phyloP scores from a whole-genome alignment of 805 yeast genomes.

The Candida michaelii region DNA sequence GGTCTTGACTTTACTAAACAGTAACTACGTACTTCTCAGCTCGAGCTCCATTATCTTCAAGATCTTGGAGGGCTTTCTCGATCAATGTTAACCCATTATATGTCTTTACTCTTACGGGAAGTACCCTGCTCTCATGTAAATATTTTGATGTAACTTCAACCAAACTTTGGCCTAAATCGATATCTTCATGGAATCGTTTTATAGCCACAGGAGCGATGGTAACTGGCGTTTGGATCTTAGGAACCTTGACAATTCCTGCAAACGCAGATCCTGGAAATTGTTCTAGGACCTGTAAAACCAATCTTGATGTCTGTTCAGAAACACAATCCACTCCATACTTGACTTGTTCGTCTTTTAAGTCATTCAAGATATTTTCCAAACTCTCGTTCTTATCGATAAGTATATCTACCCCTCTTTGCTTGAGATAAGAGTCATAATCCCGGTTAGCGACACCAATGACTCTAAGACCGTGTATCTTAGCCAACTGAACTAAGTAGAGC shows the following conservation, averaged over 20 bases:
- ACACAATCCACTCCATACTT: constrained; percentile 45
- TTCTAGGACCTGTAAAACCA: constrained; percentile 27
- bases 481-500: constrained; percentile 42
- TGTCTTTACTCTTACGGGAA: constrained; percentile 33
- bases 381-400: constrained; percentile 35
- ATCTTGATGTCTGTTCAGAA: constrained; percentile 39
- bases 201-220: constrained; percentile 33
- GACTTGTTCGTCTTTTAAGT: constrained; percentile 23
- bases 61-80: constrained; percentile 34
- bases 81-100: constrained; percentile 36
- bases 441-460: constrained; percentile 31
- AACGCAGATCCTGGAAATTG: constrained; percentile 19
- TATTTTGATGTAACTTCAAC: constrained; percentile 33
- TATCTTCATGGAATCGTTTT: constrained; percentile 45
- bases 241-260: constrained; percentile 43
- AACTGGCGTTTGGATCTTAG: constrained; percentile 25
- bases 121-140: constrained; percentile 25
- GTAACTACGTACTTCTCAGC: constrained; percentile 40
- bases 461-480: constrained; percentile 37
- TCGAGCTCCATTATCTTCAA: constrained; percentile 41
- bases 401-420: constrained; percentile 26
- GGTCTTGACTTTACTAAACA: too few relatives aligned
- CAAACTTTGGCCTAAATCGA: constrained; percentile 34
- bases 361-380: constrained; percentile 15
- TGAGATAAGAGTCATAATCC: constrained; percentile 20